Percentiles rank a stretch among this genome's conserved stretches.
phyloP scores from a whole-genome alignment of 345 rosid species.

The Eucalyptus sp. region DNA sequence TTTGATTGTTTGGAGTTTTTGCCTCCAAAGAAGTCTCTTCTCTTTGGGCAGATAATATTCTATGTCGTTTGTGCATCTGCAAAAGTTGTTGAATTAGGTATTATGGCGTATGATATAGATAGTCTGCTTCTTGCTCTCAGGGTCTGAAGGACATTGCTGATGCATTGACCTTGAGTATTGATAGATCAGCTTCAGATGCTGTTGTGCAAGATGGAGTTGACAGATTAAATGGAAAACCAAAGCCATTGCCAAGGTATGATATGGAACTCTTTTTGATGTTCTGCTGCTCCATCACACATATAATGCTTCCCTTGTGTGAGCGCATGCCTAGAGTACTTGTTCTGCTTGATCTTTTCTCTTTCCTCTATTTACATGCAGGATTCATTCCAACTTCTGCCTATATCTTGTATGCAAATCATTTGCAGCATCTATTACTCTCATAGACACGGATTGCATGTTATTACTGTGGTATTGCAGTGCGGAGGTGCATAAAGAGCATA shows the following conservation, averaged over 20 bases:
- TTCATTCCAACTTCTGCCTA: neutral
- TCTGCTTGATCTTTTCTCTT: neutral
- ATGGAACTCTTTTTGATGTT: neutral
- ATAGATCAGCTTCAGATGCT: constrained; percentile 8
- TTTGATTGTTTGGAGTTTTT: neutral
- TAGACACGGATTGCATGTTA: neutral
- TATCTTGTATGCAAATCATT: neutral
- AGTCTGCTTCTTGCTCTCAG: constrained; percentile 12
- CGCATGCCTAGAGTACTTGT: neutral
- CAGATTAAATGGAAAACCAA: constrained; percentile 11
- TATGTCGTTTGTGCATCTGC: neutral
- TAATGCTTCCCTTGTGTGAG: neutral
- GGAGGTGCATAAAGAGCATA: neutral
- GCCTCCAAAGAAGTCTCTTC: neutral
- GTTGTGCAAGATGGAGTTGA: constrained; percentile 1
- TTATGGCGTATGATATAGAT: neutral
- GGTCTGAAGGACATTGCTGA: constrained; percentile 47
- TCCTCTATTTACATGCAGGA: neutral
- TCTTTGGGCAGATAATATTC: neutral
- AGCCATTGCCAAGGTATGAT: constrained; percentile 23
- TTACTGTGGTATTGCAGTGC: neutral
- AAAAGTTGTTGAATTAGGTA: neutral
- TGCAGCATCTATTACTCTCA: neutral
- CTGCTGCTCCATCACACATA: neutral
- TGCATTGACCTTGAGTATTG: neutral